phyloP scores from a whole-genome alignment of 2,329 filamentous ascomycete genomes.

The Alternaria sp. region DNA sequence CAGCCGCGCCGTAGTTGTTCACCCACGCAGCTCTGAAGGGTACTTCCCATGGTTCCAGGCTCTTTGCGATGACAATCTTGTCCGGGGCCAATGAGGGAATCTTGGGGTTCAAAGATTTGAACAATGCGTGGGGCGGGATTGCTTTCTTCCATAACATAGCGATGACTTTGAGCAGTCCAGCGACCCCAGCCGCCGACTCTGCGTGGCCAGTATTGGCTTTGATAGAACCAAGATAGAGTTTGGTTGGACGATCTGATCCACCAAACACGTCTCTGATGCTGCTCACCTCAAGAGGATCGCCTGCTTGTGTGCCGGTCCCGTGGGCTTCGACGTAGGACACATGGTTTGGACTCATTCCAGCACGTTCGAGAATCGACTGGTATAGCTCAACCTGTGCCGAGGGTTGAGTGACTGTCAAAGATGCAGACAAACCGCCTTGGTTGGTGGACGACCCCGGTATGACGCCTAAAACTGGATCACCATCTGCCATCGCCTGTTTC shows the following conservation, averaged over 20 bases:
- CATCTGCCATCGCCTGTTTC: conserved; percentile 59
- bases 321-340: conserved; percentile 25
- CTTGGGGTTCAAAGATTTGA: conserved; percentile 24
- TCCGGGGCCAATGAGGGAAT: conserved; percentile 17
- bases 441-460: conserved; percentile 38
- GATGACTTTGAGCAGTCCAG: conserved; percentile 31
- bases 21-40: conserved; percentile 7
- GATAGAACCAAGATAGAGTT: conserved; percentile 36
- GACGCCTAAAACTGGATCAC: conserved; percentile 56
- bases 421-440: conserved; percentile 17
- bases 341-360: conserved; percentile 10
- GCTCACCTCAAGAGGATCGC: conserved; percentile 21
- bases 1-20: conserved; percentile 3
- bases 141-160: conserved; percentile 20
- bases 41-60: conserved; percentile 2
- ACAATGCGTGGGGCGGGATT: conserved; percentile 20
- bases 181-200: conserved; percentile 44
- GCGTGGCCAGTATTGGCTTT: conserved; percentile 47
- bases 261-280: conserved; percentile 15
- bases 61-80: conserved; percentile 8
- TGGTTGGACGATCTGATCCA: conserved; percentile 3
- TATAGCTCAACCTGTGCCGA: conserved; percentile 21
- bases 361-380: conserved; percentile 10
- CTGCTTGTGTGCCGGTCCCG: conserved; percentile 25
- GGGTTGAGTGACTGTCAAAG: conserved; percentile 22